phyloP scores from a whole-genome alignment of 805 yeast species.

The Yamadazyma scolyti region DNA sequence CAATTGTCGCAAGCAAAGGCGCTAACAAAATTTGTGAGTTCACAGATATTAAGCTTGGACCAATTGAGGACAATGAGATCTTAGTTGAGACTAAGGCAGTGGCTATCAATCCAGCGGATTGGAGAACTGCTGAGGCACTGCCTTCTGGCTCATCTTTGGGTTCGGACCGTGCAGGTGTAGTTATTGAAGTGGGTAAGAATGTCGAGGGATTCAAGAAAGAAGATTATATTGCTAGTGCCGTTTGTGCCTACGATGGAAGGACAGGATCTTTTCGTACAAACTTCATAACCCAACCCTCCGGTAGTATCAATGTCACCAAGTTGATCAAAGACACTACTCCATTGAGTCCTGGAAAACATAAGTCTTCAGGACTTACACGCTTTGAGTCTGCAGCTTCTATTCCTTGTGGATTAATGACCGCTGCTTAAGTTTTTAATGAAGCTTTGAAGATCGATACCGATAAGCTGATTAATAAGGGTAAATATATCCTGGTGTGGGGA shows the following conservation, averaged over 20 bases:
- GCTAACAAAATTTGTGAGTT: no score
- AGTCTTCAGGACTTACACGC: slow-evolving; percentile 30
- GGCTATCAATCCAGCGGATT: slow-evolving; percentile 17
- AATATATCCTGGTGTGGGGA: slow-evolving; percentile 29
- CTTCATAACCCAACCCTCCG: slow-evolving; percentile 29
- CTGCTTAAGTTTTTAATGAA: slow-evolving; percentile 11
- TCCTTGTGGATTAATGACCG: slow-evolving; percentile 13
- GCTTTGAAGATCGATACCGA: slow-evolving; percentile 11
- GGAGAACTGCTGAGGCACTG: slow-evolving; percentile 9
- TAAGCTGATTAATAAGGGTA: slow-evolving; percentile 12
- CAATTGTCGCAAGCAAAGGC: no score
- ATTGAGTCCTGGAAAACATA: slow-evolving; percentile 52
- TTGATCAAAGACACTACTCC: slow-evolving; percentile 24
- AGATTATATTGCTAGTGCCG: slow-evolving; percentile 15
- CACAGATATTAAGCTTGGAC: no score
- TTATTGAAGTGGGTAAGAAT: slow-evolving; percentile 17
- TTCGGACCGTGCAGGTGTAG: slow-evolving; percentile 19
- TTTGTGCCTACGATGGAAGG: slow-evolving; percentile 48
- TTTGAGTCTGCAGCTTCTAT: slow-evolving; percentile 19
- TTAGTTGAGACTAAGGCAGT: slow-evolving; percentile 40
- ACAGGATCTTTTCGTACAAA: slow-evolving; percentile 53
- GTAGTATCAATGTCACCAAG: slow-evolving; percentile 39
- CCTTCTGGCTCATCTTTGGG: slow-evolving; percentile 12
- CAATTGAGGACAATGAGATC: slow-evolving; percentile 36
- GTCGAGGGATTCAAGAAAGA: slow-evolving; percentile 16